A percentile compares a stretch with the other conserved stretches of the same genome.
Evolutionary conservation across 1,284 basidiomycete genomes (phyloP).

Genomic region (Pterula multifida): DNA sequence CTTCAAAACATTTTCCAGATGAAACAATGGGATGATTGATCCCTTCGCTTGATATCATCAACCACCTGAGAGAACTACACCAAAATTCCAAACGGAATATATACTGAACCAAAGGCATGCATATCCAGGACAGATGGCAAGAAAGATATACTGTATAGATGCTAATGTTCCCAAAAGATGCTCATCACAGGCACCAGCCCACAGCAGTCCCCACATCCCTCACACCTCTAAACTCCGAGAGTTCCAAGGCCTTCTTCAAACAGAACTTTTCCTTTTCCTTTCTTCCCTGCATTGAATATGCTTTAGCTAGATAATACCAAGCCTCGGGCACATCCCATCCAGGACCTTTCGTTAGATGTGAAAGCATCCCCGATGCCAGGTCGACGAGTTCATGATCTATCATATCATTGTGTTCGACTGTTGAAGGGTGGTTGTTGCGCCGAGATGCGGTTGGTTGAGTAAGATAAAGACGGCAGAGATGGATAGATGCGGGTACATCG

Average conservation of each 20-base stretch:
- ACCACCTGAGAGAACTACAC: no score
- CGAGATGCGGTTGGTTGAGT: constrained; percentile 14
- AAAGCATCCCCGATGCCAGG: constrained; percentile 59
- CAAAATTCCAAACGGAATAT: no score
- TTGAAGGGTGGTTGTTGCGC: neutral
- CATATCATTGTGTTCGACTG: constrained; percentile 6
- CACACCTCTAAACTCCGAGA: constrained; percentile 60
- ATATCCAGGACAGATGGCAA: no score
- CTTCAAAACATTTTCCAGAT: no score
- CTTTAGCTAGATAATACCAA: constrained; percentile 82
- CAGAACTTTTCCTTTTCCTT: constrained; percentile 66
- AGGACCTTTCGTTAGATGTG: constrained; percentile 44
- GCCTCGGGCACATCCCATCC: constrained; percentile 89
- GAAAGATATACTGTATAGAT: no score
- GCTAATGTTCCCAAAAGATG: no score
- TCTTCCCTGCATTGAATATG: constrained; percentile 64
- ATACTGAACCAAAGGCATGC: no score
- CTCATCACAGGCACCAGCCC: constrained; percentile 65
- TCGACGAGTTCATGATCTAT: constrained; percentile 45
- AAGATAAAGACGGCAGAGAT: constrained; percentile 68
- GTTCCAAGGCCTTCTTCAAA: constrained; percentile 55
- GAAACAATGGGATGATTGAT: no score
- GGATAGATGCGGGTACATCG: constrained; percentile 65
- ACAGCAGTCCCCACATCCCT: constrained; percentile 52
- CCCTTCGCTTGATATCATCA: no score